Evolutionary conservation across 148 eudicot genomes (phyloP).

Genomic region (Heliosperma pusillum): DNA sequence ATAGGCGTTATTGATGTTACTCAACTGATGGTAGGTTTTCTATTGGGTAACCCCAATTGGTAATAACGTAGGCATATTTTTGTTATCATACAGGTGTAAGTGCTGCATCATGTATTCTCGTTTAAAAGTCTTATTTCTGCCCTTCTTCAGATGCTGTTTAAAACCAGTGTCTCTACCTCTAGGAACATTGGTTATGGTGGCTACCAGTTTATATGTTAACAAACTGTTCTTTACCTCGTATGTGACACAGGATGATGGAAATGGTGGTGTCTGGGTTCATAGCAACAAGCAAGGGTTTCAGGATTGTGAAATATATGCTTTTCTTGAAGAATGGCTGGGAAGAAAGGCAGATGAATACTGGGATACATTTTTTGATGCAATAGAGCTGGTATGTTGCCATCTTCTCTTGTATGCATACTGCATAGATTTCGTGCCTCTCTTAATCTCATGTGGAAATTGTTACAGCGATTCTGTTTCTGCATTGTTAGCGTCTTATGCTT

Average conservation of each 20-base stretch:
- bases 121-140: background rate
- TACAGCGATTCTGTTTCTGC: background rate
- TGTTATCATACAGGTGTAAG: background rate
- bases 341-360: slow-evolving; percentile 47
- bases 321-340: slow-evolving; percentile 66
- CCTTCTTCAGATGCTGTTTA: background rate
- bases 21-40: slow-evolving; percentile 48
- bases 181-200: slow-evolving; percentile 4
- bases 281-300: slow-evolving; percentile 74
- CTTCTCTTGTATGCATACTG: slow-evolving; percentile 5
- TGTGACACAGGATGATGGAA: slow-evolving; percentile 46
- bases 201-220: background rate
- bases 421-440: background rate
- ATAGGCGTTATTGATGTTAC: slow-evolving; percentile 74
- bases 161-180: background rate
- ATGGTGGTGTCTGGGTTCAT: slow-evolving; percentile 64
- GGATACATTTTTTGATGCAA: slow-evolving; percentile 45
- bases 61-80: background rate
- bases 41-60: background rate
- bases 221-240: slow-evolving; percentile 5
- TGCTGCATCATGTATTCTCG: background rate
- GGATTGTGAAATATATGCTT: slow-evolving; percentile 68
- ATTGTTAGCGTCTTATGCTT: too few species aligned
- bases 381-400: slow-evolving; percentile 42
- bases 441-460: background rate